These are phyloP conservation scores for Raphanus sativus DNA, from an alignment of 345 rosid species.

Conservation along the genomic window DNA sequence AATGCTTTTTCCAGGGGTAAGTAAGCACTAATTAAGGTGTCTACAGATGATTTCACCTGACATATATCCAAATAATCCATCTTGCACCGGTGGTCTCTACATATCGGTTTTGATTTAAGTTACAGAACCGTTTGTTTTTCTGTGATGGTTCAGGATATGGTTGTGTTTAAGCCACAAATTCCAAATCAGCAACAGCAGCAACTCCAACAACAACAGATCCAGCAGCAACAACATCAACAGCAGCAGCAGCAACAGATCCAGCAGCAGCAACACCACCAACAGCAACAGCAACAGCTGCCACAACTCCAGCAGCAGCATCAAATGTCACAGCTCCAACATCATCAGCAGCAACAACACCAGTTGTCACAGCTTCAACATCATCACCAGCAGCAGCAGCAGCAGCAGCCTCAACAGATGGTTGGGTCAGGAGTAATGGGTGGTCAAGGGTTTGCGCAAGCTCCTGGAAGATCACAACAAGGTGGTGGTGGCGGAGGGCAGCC, in stretches of 20 bases:
- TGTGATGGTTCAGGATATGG: constrained; percentile 74
- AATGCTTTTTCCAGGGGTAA: constrained; percentile 98
- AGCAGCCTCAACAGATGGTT: constrained; percentile 68
- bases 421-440: constrained; percentile 71
- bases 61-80: constrained; percentile 1
- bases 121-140: constrained; percentile 4
- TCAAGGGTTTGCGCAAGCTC: constrained; percentile 72
- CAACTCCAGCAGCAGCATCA: constrained; percentile 46
- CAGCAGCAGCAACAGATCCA: constrained; percentile 40
- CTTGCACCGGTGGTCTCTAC: not conserved
- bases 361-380: constrained; percentile 44
- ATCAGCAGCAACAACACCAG: constrained; percentile 43
- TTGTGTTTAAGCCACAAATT: constrained; percentile 87
- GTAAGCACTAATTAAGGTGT: constrained; percentile 27
- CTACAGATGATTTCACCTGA: not conserved
- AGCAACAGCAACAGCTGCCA: constrained; percentile 44
- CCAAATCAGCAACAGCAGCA: constrained; percentile 63
- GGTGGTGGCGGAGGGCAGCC: constrained; percentile 45
- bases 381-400: constrained; percentile 44
- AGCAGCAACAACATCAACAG: constrained; percentile 35
- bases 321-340: constrained; percentile 44
- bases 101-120: not conserved
- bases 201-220: constrained; percentile 35
- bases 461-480: constrained; percentile 61
- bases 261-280: constrained; percentile 42